Evolutionary conservation across 2,329 filamentous ascomycete species (phyloP), one percentile per base, ranked within the genome.

Genomic region (Malbranchea zuffiana): DNA sequence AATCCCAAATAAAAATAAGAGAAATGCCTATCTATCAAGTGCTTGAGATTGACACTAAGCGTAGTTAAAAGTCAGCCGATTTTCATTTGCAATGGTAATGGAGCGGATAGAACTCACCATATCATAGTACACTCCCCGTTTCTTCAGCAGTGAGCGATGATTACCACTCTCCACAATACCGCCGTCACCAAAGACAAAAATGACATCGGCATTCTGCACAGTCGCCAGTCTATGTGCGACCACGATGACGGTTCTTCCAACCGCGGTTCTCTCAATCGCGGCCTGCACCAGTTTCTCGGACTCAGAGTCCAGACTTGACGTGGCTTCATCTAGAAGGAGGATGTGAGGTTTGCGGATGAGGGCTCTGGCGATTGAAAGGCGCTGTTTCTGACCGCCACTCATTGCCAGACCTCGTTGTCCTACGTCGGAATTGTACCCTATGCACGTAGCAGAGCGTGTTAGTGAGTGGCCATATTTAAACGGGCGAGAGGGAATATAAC

Each of bases 141-240:
- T 53, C 6, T 54, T 55, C 23, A 80, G 59, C 45, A 80, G 57
- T 48, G 78, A 72, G 4, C 64, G 60, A 50, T 80, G 74, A 10
- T 65, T 68, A 13, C 79, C 76, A 35, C 63, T 59, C 50, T 81
- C 75, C 1, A 74, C 61, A 24, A 81, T 67, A 15, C 55, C 47
- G 2, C 78, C 75, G 42, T 77, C 69, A 7, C 80, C 80, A 32
- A 90, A 73, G 0, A 88, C 81, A 48, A 82, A 84, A 27, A 87
- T 87, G n/a, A 78, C 63, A 54, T 88, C 78, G 1, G 82, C 80
- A 47, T 86, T 80, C 55, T 82, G 81, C 13, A 87, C 76, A 8
- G 80, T 88, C 0, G 78, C 78, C 32, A 88, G 64, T 10, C 82
- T 68, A 54, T 88, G 83, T 1, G 83, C 83, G 7, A 90, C 81